phyloP scores from a whole-genome alignment of 805 yeast species.

The Wickerhamiella cacticola region DNA sequence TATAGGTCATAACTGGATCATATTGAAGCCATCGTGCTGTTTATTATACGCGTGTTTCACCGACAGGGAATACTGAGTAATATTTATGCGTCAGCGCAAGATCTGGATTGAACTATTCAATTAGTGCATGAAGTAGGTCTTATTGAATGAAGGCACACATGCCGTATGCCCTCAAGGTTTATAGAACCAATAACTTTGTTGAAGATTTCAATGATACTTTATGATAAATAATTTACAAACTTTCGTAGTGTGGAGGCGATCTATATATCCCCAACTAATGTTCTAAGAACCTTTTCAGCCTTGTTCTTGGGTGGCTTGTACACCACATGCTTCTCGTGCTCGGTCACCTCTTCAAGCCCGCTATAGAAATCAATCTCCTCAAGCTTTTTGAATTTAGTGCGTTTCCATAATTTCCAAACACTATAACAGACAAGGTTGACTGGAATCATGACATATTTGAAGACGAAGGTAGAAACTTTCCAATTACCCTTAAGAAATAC shows the following conservation, averaged over 20 bases:
- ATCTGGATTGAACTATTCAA: not conserved
- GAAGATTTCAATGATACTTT: too few species aligned
- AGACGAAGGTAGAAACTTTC: slow-evolving; percentile 50
- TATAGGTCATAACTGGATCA: too few species aligned
- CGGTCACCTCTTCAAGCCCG: slow-evolving; percentile 47
- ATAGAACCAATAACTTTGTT: too few species aligned
- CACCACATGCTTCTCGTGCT: slow-evolving; percentile 34
- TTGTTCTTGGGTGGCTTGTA: slow-evolving; percentile 34
- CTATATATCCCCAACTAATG: slow-evolving; percentile 19
- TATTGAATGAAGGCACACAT: too few species aligned
- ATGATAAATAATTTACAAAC: too few species aligned
- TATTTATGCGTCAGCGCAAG: too few species aligned
- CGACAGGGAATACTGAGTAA: too few species aligned
- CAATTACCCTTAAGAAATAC: slow-evolving; percentile 59
- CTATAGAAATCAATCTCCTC: slow-evolving; percentile 41
- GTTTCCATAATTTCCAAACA: slow-evolving; percentile 41
- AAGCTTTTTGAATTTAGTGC: slow-evolving; percentile 37
- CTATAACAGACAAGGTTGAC: slow-evolving; percentile 38
- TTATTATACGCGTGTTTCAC: too few species aligned
- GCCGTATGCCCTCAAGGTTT: too few species aligned
- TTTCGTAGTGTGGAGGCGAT: not conserved
- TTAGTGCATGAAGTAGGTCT: too few species aligned
- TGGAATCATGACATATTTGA: slow-evolving; percentile 62
- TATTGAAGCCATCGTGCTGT: too few species aligned
- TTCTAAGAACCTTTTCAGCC: slow-evolving; percentile 38